A percentile compares a stretch with the other conserved stretches of the same genome.
Conservation (phyloP, 495 filamentous ascomycete genomes). For the Chlorociboria aeruginascens region DNA sequence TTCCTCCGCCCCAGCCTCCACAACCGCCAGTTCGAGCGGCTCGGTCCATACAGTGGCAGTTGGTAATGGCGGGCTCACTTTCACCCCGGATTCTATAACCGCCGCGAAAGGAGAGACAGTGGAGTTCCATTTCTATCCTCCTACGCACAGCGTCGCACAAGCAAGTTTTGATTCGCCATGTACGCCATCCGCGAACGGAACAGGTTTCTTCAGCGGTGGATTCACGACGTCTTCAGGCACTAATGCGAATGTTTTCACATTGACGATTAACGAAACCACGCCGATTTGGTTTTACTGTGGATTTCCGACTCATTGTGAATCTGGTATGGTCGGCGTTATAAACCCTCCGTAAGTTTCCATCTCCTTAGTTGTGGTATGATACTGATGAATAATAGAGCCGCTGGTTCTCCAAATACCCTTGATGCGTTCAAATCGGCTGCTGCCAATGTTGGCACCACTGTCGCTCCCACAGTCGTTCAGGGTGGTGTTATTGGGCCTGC, state of each 20-base stretch:
- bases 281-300: constrained; percentile 52
- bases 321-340: constrained; percentile 41
- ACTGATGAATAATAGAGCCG: constrained; percentile 9
- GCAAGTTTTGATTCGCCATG: constrained; percentile 46
- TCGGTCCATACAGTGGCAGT: constrained; percentile 34
- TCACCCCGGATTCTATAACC: constrained; percentile 37
- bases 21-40: no score
- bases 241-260: constrained; percentile 34
- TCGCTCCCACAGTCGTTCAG: constrained; percentile 9
- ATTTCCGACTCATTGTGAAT: constrained; percentile 33
- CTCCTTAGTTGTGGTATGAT: constrained; percentile 16
- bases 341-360: constrained; percentile 23
- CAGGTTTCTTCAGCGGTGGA: constrained; percentile 38
- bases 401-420: constrained; percentile 20
- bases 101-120: constrained; percentile 42
- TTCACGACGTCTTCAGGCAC: constrained; percentile 24
- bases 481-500: constrained; percentile 4
- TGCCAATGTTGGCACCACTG: constrained; percentile 12
- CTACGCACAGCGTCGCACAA: constrained; percentile 50
- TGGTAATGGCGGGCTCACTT: constrained; percentile 32
- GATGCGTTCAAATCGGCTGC: constrained; percentile 22
- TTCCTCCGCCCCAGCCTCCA: constrained; percentile 18
- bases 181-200: constrained; percentile 29
- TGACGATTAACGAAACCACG: constrained; percentile 44
- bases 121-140: constrained; percentile 48